Evolutionary conservation across 2,329 filamentous ascomycete species (phyloP), one percentile per base, ranked within the genome.

Genomic region (Xylaria sp.): DNA sequence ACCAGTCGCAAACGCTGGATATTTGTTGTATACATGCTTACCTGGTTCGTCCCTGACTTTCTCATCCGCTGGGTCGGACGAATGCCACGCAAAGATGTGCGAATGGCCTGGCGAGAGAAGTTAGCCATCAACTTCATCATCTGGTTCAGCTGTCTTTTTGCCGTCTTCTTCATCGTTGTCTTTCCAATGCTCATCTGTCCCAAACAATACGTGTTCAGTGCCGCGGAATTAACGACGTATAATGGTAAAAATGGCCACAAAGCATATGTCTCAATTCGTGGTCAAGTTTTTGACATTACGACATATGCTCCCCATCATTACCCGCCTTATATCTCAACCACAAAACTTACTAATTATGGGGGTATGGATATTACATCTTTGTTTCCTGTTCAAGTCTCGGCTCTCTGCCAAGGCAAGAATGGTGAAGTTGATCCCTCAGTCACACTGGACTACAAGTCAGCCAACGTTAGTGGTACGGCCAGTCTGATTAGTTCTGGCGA

Each of bases 101-200:
- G 94, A 27, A 86, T 92, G 79, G 96, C 96, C 0, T 99, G 96
- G 96, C 88, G 96, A 78, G 96, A 99, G 80, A 99, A 99, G 85
- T 80, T 99, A 68, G 95, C 96, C 63, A 99, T 99, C 86, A 99
- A 99, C 84, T 86, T 99, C 79, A 87, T 98, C 77, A 99, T 99
- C 78, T 99, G 97, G 96, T 83, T 95, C 66, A 88, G 87, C 78
- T 98, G 95, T 82, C 84, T 83, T 18, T 81, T 92, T 58, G 90
- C 93, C 32, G 87, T 92, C 65, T 99, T 99, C 84, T 92, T 99
- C 85, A 93, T 98, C 76, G 87, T 98, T 69, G 86, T 90, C 64
- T 97, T 99, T 78, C 97, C 97, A 0, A 83, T 86, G 73, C 82
- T 98, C 71, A 93, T 99, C 76, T 99, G 96, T 81, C 96, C 96